A percentile compares a stretch with the other conserved stretches of the same genome.
Evolutionary conservation across 31 red algal species (phyloP).

Genomic region (Pterothamnion heteromorphum): DNA sequence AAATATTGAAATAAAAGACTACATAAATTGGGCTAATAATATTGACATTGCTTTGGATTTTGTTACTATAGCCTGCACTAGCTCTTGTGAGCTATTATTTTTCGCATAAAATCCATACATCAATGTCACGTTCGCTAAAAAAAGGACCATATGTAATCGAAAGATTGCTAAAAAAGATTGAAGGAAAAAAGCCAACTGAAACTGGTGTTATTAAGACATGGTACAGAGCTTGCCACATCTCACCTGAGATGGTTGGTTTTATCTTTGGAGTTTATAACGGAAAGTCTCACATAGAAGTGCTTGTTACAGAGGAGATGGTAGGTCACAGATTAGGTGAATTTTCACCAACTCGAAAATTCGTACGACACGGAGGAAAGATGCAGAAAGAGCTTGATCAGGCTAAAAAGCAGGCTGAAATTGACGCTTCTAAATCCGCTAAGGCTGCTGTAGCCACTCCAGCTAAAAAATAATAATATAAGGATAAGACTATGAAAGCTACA

Average conservation of each 20-base stretch:
- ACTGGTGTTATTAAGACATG: slow-evolving; percentile 5
- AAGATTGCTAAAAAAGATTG: not conserved
- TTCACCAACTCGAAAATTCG: not conserved
- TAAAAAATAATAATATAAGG: not conserved
- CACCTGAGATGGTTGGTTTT: not conserved
- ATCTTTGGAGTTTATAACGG: not conserved
- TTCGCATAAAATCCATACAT: not conserved
- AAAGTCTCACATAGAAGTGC: not conserved
- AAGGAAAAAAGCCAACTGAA: not conserved
- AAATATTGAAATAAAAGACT: too few relatives aligned
- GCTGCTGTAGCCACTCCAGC: too few relatives aligned
- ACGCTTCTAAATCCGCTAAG: too few relatives aligned
- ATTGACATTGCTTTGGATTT: too few relatives aligned
- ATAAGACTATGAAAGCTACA: slow-evolving; percentile 13
- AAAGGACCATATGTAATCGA: slow-evolving; percentile 12
- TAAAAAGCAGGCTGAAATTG: too few relatives aligned
- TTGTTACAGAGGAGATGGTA: slow-evolving; percentile 16
- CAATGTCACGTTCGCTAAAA: not conserved
- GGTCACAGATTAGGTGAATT: not conserved
- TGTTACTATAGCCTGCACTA: too few relatives aligned
- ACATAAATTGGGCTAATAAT: too few relatives aligned
- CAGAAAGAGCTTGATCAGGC: too few relatives aligned
- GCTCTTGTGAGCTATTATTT: too few relatives aligned
- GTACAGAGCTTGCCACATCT: not conserved
- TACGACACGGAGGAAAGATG: not conserved